These are phyloP conservation scores for Venturia asperata DNA, from an alignment of 2,329 filamentous ascomycete species.

Conservation along the genomic window DNA sequence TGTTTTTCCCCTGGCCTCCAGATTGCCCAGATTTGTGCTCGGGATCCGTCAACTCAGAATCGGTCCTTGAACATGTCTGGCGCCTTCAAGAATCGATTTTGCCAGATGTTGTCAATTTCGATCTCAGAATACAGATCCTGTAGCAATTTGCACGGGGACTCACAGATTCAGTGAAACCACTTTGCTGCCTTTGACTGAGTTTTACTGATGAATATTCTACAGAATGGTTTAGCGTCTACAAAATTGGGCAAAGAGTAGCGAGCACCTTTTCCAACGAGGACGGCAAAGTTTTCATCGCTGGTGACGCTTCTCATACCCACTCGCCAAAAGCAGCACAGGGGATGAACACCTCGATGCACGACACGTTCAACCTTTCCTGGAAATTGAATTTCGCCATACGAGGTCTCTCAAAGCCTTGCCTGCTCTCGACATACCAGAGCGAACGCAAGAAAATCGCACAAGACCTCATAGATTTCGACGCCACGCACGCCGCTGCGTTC, in stretches of 20 bases:
- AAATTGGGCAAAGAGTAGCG: constrained; percentile 45
- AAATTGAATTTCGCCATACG: constrained; percentile 38
- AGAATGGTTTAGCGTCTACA: constrained; percentile 47
- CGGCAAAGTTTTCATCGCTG: constrained; percentile 42
- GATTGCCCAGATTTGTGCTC: too few species aligned
- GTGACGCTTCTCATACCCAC: constrained; percentile 39
- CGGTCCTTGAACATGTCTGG: not conserved
- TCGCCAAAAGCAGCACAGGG: constrained; percentile 39
- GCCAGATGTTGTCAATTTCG: not conserved
- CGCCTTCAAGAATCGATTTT: not conserved
- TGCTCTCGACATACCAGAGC: constrained; percentile 36
- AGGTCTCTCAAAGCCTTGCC: constrained; percentile 32
- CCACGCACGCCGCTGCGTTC: constrained; percentile 45
- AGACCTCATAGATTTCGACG: constrained; percentile 40
- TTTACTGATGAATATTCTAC: constrained; percentile 23
- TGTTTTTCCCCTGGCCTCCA: too few species aligned
- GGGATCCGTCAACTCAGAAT: too few species aligned
- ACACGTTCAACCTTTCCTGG: constrained; percentile 40
- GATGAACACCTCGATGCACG: constrained; percentile 42
- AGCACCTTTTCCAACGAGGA: constrained; percentile 38
- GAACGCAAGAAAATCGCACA: constrained; percentile 39
- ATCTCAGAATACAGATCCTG: not conserved
- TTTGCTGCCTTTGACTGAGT: too few species aligned
- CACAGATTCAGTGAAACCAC: not conserved
- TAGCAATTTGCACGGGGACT: not conserved